These are phyloP conservation scores for Ballota nigra DNA, from an alignment of 257 asterid genomes.

Conservation along the genomic window DNA sequence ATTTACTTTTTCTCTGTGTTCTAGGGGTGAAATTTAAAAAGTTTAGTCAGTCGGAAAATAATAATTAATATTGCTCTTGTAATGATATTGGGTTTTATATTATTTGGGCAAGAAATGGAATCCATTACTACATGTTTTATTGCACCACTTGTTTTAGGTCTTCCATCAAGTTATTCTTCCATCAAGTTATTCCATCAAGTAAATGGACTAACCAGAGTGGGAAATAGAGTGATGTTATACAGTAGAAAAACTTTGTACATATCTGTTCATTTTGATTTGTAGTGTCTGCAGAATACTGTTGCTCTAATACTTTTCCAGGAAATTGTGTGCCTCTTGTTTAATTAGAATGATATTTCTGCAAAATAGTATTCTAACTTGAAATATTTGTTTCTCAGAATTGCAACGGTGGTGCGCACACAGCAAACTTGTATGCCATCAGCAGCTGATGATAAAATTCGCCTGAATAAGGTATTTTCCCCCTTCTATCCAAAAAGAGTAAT, in stretches of 20 bases:
- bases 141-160: background rate
- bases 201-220: too few relatives aligned
- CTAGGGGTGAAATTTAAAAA: conserved; percentile 1
- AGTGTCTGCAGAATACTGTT: conserved; percentile 2
- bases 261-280: background rate
- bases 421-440: conserved; percentile 87
- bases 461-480: conserved; percentile 61
- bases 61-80: background rate
- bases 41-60: background rate
- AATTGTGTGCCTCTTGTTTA: background rate
- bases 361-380: background rate
- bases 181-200: too few relatives aligned
- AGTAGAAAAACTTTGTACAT: too few relatives aligned
- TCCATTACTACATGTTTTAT: background rate
- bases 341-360: conserved; percentile 6
- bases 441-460: conserved; percentile 57
- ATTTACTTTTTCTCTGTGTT: conserved; percentile 1
- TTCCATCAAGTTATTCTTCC: background rate
- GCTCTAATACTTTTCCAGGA: background rate
- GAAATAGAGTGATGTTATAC: too few relatives aligned
- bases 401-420: conserved; percentile 67
- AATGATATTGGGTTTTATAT: background rate
- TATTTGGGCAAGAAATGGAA: background rate
- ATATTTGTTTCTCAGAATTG: conserved; percentile 57
- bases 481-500: background rate